Base-by-base conservation (phyloP, 202 grass and related monocot genomes). In the Dendrocalamus latiflorus region DNA sequence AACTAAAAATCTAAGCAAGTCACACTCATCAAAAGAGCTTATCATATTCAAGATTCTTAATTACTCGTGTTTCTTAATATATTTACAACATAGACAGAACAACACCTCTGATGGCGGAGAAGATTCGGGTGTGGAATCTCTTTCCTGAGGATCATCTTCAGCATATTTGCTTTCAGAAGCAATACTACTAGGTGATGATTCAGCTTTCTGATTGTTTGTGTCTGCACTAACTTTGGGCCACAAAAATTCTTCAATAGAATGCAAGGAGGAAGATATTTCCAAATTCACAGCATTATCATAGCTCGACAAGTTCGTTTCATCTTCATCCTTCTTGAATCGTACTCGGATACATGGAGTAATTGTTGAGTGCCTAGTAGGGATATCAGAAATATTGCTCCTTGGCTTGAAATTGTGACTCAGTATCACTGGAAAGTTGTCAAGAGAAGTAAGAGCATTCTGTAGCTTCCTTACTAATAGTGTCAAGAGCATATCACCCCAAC, bases 341-440 rank as follows among this genome's bases (percentile, higher is more conserved):
- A 99, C 86, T 91, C 80, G 89, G 56, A 99, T 90, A 84, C 91
- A 96, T 76, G 96, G 96, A 84, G 65, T 51, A 69, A 77, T 76
- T 79, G 96, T 91, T 87, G 74, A 70, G 45, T 78, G 89, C 56
- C 91, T 82, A 45, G 71, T 61, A 65, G 96, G 96, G 67, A 99
- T 88, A 85, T 96, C 91, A 79, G 89, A 80, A 72, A 89, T 80
- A 72, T 41, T 83, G 84, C 70, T 91, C 87, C 93, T 92, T 68
- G 79, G 86, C 81, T 87, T 99, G 68, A 86, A 99, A 85, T 81
- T 87, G 60, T 94, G 86, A 75, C 96, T 94, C 81, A 89, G 73
- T 86, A 99, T 93, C 41, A 99, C 86, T 66, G 93, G 96, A 85
- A 99, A 99, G 70, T 88, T 94, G 79, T 99, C 96, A 83, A 96